Base-by-base conservation (phyloP, 1,139 yeast genomes). In the Kurtzmaniella quercitrusa region DNA sequence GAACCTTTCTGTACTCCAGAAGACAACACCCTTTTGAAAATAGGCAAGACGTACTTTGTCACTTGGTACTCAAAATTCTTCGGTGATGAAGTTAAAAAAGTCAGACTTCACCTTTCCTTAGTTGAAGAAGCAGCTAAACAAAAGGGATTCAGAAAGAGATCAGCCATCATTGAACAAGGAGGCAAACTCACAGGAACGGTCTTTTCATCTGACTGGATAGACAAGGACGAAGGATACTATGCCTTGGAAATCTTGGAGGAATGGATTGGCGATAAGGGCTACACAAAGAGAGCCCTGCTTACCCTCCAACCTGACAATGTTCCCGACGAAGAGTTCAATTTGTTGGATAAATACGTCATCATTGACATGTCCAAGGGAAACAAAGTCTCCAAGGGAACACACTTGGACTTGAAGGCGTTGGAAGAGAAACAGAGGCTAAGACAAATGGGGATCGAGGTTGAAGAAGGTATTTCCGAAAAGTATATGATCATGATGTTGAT, bases 1-100 rank as follows among this genome's bases (percentile, higher is more conserved):
- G 91, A 73, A 45, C 96, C 96, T 15, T 86, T 88, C 61, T 89
- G 96, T 62, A 78, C 86, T 23, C 96, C 96, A 16, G 70, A 67
- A 29, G 93, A 86, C 51, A 73, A 79, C 48, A 57, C 70, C 12
- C 69, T 65, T 37, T 70, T 84, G 63, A 73, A 76, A 49, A 61
- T 76, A 48, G 95, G 76, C 36, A 65, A 73, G 46, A 77, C 86
- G 0, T 85, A 86, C 56, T 89, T 90, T 58, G 63, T 86, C 43
- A 81, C 93, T 10, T 89, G 96, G 96, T 89, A 70, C 63, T 74
- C 91, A 2, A 71, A 75, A 42, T 87, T 82, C 56, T 76, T 75
- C 48, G 66, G 63, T 27, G 67, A 70, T 18, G 74, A 68, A 1
- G 82, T 76, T 24, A 65, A 75, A 40, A 76, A 78, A 31, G 91